Evolutionary conservation across 257 asterid species (phyloP).

Genomic region (Plantago elongata): DNA sequence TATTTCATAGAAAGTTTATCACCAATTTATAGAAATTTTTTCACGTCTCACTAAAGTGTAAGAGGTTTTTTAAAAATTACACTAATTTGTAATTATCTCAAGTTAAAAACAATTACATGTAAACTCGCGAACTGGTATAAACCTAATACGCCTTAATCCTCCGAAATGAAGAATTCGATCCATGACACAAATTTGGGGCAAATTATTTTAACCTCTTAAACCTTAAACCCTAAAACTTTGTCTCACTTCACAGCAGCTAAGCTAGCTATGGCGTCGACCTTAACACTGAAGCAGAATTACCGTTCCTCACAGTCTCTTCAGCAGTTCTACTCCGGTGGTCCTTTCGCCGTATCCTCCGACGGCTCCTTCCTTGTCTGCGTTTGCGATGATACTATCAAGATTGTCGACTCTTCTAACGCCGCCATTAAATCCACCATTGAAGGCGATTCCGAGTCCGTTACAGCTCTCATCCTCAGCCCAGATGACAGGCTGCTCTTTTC

Average conservation of each 20-base stretch:
- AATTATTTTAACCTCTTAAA: constrained; percentile 19
- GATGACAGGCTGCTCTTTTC: constrained; percentile 62
- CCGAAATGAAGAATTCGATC: too few species aligned
- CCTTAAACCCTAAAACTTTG: constrained; percentile 31
- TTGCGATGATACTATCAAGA: constrained; percentile 62
- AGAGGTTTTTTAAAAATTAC: too few species aligned
- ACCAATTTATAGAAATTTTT: too few species aligned
- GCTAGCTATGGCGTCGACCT: constrained; percentile 27
- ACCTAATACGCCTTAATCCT: too few species aligned
- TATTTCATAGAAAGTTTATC: too few species aligned
- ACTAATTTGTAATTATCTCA: too few species aligned
- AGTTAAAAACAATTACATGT: too few species aligned
- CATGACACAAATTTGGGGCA: too few species aligned
- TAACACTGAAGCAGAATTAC: constrained; percentile 67
- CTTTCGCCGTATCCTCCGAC: constrained; percentile 75
- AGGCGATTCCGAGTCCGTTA: constrained; percentile 81
- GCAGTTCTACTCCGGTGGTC: constrained; percentile 91
- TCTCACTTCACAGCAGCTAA: constrained; percentile 12
- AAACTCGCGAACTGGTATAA: too few species aligned
- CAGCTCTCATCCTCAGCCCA: constrained; percentile 74
- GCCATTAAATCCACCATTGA: constrained; percentile 73
- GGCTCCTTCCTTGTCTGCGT: constrained; percentile 81
- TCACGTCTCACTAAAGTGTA: too few species aligned
- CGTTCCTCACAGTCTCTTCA: constrained; percentile 57
- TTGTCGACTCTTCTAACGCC: constrained; percentile 67